Conservation (phyloP, 2,329 filamentous ascomycete genomes). For the Diplodia sapinea region DNA sequence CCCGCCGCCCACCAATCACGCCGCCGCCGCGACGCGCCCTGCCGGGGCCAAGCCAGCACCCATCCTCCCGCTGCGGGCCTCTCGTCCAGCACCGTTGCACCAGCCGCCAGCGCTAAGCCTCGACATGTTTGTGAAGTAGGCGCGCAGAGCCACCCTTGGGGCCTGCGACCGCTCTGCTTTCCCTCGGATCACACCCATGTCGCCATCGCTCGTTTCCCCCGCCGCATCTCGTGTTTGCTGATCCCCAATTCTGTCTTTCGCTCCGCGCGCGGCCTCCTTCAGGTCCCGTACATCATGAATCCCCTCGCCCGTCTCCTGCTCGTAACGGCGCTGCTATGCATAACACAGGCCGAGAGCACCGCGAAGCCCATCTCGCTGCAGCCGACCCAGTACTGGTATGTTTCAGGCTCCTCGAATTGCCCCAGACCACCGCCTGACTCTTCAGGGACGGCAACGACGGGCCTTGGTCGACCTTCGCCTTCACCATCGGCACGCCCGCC, state of each 20-base stretch:
- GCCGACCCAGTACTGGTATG: conserved; percentile 39
- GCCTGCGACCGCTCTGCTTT: neutral
- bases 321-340: neutral
- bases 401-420: conserved; percentile 3
- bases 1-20: neutral
- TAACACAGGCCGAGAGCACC: neutral
- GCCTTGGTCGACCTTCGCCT: conserved; percentile 43
- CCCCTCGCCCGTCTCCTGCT: neutral
- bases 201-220: conserved; percentile 1
- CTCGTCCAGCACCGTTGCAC: conserved; percentile 6
- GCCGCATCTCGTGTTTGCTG: neutral
- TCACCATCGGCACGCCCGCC: conserved; percentile 40
- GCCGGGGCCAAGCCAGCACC: neutral
- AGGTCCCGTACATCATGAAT: conserved; percentile 1
- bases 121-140: neutral
- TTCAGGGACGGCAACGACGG: conserved; percentile 43
- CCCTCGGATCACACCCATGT: conserved; percentile 9
- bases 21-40: neutral
- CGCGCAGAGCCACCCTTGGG: neutral
- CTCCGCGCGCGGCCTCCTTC: conserved; percentile 5
- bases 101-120: conserved; percentile 5
- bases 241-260: neutral
- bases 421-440: neutral
- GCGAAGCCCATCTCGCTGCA: conserved; percentile 36
- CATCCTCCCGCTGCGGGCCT: neutral